Percentiles rank a stretch among this genome's conserved stretches.
Evolutionary conservation across 148 eudicot species (phyloP).

Genomic region (Beta vulgaris): DNA sequence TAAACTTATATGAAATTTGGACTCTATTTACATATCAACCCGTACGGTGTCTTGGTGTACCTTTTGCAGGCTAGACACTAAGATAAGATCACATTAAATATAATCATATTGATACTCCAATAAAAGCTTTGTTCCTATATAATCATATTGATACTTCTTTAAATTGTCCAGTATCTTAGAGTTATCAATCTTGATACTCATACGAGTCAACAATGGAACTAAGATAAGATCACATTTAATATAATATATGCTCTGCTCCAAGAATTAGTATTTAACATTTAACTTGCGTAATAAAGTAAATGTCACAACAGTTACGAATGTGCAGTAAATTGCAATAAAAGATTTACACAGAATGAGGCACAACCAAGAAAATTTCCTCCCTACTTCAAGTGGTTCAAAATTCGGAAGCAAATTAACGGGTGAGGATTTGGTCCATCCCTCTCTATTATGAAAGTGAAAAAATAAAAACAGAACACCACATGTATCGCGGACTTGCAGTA

Average conservation of each 20-base stretch:
- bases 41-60: no score
- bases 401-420: slow-evolving; percentile 19
- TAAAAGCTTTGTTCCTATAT: no score
- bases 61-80: no score
- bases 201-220: neutral
- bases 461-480: no score
- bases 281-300: neutral
- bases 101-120: no score
- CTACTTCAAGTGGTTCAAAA: slow-evolving; percentile 18
- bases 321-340: slow-evolving; percentile 17
- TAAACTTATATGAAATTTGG: no score
- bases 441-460: neutral
- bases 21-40: no score
- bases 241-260: no score
- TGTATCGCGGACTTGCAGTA: no score
- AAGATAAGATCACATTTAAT: slow-evolving; percentile 1
- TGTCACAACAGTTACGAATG: slow-evolving; percentile 5
- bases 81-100: no score
- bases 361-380: slow-evolving; percentile 1
- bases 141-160: neutral
- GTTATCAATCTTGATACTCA: neutral
- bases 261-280: slow-evolving; percentile 8
- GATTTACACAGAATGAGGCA: slow-evolving; percentile 15
- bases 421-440: neutral
- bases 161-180: neutral